Conservation (phyloP, 768 basidiomycete species). For the Boletus rex-veris region DNA sequence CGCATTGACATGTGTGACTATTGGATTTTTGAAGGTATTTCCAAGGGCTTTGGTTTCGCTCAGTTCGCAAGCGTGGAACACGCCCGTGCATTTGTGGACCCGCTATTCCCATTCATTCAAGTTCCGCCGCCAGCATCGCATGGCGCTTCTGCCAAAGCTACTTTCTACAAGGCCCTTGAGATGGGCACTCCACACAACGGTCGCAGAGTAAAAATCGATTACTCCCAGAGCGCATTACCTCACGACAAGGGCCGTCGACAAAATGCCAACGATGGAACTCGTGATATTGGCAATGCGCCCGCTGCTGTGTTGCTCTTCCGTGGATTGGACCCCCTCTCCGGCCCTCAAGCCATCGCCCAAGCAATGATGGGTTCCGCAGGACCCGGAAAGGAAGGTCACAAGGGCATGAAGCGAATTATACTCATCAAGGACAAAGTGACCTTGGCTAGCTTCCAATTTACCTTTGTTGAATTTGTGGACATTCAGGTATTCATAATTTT, state of each 20-base stretch:
- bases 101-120: conserved; percentile 86
- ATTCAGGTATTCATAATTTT: conserved; percentile 51
- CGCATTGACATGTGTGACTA: conserved; percentile 70
- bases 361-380: conserved; percentile 83
- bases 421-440: conserved; percentile 88
- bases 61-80: conserved; percentile 85
- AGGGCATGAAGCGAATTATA: conserved; percentile 83
- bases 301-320: conserved; percentile 84
- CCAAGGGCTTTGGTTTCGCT: conserved; percentile 97
- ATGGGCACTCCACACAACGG: conserved; percentile 70
- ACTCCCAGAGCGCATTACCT: conserved; percentile 80
- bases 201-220: conserved; percentile 92
- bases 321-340: conserved; percentile 83
- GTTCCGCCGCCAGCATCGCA: conserved; percentile 90
- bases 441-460: conserved; percentile 87
- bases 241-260: conserved; percentile 63
- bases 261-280: conserved; percentile 86
- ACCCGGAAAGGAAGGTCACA: conserved; percentile 70
- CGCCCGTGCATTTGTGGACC: conserved; percentile 87
- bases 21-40: conserved; percentile 79
- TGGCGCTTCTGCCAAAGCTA: conserved; percentile 69
- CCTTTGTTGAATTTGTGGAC: conserved; percentile 90
- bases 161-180: conserved; percentile 74
- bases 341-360: conserved; percentile 82
- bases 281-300: conserved; percentile 89